Evolutionary conservation across 2,329 filamentous ascomycete genomes (phyloP), one percentile per base, ranked within the genome.

Genomic region (Harringtonia lauricola): DNA sequence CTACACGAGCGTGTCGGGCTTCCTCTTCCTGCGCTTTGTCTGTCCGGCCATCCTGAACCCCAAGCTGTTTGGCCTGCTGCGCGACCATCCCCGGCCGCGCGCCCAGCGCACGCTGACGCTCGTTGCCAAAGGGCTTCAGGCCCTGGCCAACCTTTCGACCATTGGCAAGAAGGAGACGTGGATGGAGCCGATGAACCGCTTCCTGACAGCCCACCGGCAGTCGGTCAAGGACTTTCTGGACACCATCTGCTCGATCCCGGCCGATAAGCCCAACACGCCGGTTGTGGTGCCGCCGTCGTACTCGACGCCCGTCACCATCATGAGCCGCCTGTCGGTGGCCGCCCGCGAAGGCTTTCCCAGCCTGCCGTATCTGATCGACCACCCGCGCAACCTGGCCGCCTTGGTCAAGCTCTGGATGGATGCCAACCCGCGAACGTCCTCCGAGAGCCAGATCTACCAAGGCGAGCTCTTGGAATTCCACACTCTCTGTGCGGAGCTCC

Each of bases 171-270:
- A 95, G 59, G 90, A 96, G 61, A 80, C 83, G n/a, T 96, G 88
- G 87, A 95, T 96, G 89, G 89, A 95, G 64, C 88, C 88, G 0
- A 96, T 96, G 90, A 96, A 95, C 57, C 76, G 76, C 36, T 95
- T 95, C 54, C 67, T 96, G 31, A 73, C 71, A 9, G 70, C 77
- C 1, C 82, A 94, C 55, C 78, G 88, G 18, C 74, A 82, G 53
- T 76, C 84, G 33, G 87, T 95, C 62, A 94, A 89, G 59, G 75
- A 81, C 38, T 95, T 89, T 54, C 83, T 95, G 47, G 89, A 96
- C 57, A 72, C 79, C 26, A 77, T 95, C 38, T 95, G 90, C 65
- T 78, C 82, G 9, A 86, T 95, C 42, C 81, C 86, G 2, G 76
- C 81, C 3, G 82, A 88, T 38, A 73, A 77, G 39, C 72, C 70